Base-by-base conservation (phyloP, 805 yeast species). In the Naumovozyma baii region DNA sequence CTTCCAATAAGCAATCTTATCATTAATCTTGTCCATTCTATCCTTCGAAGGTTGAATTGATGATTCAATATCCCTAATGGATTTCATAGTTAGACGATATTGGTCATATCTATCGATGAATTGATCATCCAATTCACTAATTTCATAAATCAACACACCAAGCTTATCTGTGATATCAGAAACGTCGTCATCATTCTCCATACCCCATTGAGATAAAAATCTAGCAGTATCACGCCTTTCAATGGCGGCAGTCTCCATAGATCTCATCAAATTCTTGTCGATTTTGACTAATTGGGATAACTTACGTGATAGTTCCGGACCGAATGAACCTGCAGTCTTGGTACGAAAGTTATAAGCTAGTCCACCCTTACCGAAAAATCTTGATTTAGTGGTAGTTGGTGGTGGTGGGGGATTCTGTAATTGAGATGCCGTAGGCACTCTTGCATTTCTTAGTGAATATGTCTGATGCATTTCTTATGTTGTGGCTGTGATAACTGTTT, bases 341-440 rank as follows among this genome's bases (percentile, higher is more conserved):
- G 76, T 77, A 67, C 88, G 74, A 57, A 80, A 64, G n/a, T 74
- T 59, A 40, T 76, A 72, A 35, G 71, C 71, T 28, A 68, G 45
- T 33, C 70, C 70, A 40, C 88, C 86, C 64, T 79, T 78, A 58
- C 97, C 97, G 58, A 92, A 90, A 70, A 88, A 90, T 58, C 80
- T 79, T 54, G 80, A 76, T 45, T 72, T 56, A 70, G 86, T 86
- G 57, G 96, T 83, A 39, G 95, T 70, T 25, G 95, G 79, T 33
- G 95, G 80, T 49, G 96, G 97, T 36, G 97, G 97, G 26, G 97
- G 96, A 37, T 83, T 74, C 63, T 82, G 88, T 67, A 90, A 67
- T 68, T 90, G 96, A 50, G 95, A 77, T 44, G 96, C 96, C 41
- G 98, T 88, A 46, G 98, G 98, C 31, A 96, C 97, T 67, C 95